Conservation (phyloP, 345 rosid species). For the Excoecaria cochinchinensis region DNA sequence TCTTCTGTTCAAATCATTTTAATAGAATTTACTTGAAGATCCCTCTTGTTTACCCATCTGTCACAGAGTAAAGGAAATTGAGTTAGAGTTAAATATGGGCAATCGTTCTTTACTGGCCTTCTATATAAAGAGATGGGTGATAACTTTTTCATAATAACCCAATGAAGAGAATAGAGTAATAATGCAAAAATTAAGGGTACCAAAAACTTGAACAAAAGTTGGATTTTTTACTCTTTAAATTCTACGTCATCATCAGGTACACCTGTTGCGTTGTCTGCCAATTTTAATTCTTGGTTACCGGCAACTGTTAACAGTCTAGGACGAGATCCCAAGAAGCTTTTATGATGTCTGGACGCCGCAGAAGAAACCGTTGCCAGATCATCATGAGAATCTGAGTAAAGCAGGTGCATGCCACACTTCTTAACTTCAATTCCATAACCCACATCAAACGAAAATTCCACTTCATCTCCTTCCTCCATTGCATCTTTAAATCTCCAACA, state of each 20-base stretch:
- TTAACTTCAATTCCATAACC: background rate
- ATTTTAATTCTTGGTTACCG: background rate
- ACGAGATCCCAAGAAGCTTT: background rate
- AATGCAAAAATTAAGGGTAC: too few relatives aligned
- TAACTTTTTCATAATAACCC: too few relatives aligned
- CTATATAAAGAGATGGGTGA: too few relatives aligned
- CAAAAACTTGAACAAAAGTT: too few relatives aligned
- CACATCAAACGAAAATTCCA: background rate
- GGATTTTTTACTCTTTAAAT: background rate
- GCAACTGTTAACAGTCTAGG: background rate
- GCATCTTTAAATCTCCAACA: background rate
- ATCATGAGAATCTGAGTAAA: background rate
- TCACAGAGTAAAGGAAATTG: too few relatives aligned
- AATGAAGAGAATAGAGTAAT: too few relatives aligned
- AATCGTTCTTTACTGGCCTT: too few relatives aligned
- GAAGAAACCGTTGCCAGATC: background rate
- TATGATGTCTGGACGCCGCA: background rate
- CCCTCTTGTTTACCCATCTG: too few relatives aligned
- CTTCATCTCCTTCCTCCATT: conserved; percentile 16
- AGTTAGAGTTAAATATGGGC: too few relatives aligned
- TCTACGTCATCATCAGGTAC: background rate
- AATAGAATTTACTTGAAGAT: too few relatives aligned
- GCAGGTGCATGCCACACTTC: conserved; percentile 14
- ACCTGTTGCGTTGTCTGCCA: background rate
- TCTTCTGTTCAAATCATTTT: too few relatives aligned